Evolutionary conservation across 108 stramenopile genomes (phyloP).

Genomic region (Pseudonitzschia delicatissima): DNA sequence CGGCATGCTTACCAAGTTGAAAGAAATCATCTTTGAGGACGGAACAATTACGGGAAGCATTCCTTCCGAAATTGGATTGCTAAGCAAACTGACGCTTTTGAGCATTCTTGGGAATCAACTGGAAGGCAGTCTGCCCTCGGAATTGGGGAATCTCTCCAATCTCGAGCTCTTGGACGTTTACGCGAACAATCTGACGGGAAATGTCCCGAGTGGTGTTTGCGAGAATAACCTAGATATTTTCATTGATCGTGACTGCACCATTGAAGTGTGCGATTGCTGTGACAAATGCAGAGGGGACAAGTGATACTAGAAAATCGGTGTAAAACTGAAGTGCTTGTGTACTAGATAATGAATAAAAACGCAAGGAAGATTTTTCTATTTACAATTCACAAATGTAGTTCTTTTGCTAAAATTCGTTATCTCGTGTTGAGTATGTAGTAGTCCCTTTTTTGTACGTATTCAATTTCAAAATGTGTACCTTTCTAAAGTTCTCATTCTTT

Average conservation of each 20-base stretch:
- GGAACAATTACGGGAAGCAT: constrained; percentile 29
- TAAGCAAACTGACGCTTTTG: constrained; percentile 33
- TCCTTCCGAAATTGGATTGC: constrained; percentile 39
- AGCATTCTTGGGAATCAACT: constrained; percentile 31
- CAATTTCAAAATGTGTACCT: neutral
- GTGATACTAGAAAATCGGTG: too few species aligned
- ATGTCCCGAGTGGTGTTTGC: constrained; percentile 14
- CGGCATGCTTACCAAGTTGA: constrained; percentile 31
- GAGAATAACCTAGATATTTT: neutral
- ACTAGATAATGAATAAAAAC: neutral
- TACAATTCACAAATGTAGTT: neutral
- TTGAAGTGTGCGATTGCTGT: constrained; percentile 2
- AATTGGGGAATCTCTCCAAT: constrained; percentile 27
- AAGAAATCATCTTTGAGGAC: constrained; percentile 21
- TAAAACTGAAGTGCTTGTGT: too few species aligned
- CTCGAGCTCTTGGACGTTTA: constrained; percentile 24
- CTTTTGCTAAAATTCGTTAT: neutral
- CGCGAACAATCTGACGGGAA: constrained; percentile 15
- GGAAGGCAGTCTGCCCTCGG: constrained; percentile 37
- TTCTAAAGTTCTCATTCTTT: neutral
- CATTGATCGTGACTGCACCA: neutral
- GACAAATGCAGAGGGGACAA: neutral
- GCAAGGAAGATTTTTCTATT: neutral
- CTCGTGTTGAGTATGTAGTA: neutral
- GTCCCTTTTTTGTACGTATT: neutral